Base-by-base conservation (phyloP, 2,329 filamentous ascomycete species). In the Davidsoniella virescens region DNA sequence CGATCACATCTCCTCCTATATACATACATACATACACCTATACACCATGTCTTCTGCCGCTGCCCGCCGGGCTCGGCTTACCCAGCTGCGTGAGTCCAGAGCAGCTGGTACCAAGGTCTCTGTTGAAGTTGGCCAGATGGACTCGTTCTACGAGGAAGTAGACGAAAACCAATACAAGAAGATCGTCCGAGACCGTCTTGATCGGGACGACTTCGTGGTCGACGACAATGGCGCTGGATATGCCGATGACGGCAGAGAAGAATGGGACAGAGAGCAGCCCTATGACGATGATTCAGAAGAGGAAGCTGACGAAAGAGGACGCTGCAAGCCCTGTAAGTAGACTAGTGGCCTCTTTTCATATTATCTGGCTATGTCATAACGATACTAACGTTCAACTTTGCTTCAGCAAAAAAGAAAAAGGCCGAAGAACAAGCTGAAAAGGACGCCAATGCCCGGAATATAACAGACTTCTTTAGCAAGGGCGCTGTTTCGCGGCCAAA, bases 191-290 rank as follows among this genome's bases (percentile, higher is more conserved):
- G 79, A 82, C 51, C 82, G 92, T 44, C 72, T 98, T 47, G 85
- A 96, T 61, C 75, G 94, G 60, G 92, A 98, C 59, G 92, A 98
- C 67, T 98, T 98, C 60, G 90, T 98, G 48, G 88, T 98, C 54
- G 92, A 96, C 69, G 92, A 98, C 68, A 94, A 95, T 68, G 90
- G 90, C 60, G 87, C 90, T 62, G 90, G 92, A 37, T 98, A 98
- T 61, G 90, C 87, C 56, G 90, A 96, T 63, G 92, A 96, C 61
- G 92, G 92, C 54, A 82, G 92, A 50, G 88, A 94, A 66, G 92
- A 96, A 59, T 90, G 90, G 88, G 80, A 90, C 65, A 77, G 83
- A 58, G 73, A 82, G 56, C 70, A 72, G 56, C 72, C 72, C 53
- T 71, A 74, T 55, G 77, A 82, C 63, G 84, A 80, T 36, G 87